A percentile compares a stretch with the other conserved stretches of the same genome.
Conservation (phyloP, 495 filamentous ascomycete genomes). For the Amphirosellinia nigrospora region DNA sequence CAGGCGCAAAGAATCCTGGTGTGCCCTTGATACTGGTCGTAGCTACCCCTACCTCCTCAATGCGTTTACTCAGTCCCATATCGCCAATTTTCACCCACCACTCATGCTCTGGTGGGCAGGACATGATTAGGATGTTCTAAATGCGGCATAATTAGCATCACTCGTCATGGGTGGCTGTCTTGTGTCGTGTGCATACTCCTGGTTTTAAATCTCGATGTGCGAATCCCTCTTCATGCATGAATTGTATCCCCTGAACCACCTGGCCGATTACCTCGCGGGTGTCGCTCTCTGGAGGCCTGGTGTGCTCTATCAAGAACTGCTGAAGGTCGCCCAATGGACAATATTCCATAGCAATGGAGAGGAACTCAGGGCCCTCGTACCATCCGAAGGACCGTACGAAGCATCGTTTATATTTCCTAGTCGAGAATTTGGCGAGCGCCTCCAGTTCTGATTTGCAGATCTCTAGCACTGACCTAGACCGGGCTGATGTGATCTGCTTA, state of each 20-base stretch:
- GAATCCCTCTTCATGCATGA: constrained; percentile 55
- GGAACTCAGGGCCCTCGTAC: constrained; percentile 40
- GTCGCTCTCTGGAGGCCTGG: constrained; percentile 43
- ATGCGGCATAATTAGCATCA: neutral
- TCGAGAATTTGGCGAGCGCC: constrained; percentile 52
- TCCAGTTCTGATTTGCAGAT: constrained; percentile 48
- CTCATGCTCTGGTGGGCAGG: constrained; percentile 8
- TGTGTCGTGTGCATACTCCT: constrained; percentile 31
- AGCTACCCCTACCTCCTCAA: constrained; percentile 13
- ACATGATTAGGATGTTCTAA: constrained; percentile 18
- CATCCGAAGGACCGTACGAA: constrained; percentile 47
- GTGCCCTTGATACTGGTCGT: constrained; percentile 21
- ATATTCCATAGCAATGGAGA: constrained; percentile 54
- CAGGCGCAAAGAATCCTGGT: constrained; percentile 24
- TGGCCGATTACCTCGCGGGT: constrained; percentile 46
- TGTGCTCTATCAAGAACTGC: constrained; percentile 31
- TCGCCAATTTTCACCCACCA: constrained; percentile 35
- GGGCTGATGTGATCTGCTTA: constrained; percentile 33
- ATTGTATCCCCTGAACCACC: constrained; percentile 49
- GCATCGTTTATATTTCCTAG: constrained; percentile 31
- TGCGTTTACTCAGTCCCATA: constrained; percentile 33
- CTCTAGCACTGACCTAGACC: constrained; percentile 7
- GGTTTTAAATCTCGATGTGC: constrained; percentile 60
- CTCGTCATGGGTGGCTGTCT: constrained; percentile 9
- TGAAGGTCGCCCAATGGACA: constrained; percentile 44